phyloP scores from a whole-genome alignment of 2,329 filamentous ascomycete genomes.

The Phialophora tarda region DNA sequence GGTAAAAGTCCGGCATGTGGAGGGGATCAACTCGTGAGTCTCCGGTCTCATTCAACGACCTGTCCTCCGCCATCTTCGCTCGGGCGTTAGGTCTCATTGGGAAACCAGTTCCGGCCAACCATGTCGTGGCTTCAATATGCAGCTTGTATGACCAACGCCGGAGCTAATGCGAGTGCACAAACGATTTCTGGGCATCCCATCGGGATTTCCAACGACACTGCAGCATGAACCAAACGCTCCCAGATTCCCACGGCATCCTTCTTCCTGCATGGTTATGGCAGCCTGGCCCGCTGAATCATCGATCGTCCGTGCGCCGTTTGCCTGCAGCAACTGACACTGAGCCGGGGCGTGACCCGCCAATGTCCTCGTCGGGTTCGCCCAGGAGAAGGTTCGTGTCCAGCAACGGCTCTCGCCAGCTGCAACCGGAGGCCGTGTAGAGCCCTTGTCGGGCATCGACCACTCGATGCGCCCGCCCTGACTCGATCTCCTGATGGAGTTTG shows the following conservation, averaged over 20 bases:
- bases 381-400: slow-evolving; percentile 18
- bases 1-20: too few relatives aligned
- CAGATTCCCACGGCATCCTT: neutral
- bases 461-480: slow-evolving; percentile 27
- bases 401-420: slow-evolving; percentile 38
- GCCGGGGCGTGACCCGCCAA: slow-evolving; percentile 8
- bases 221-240: neutral
- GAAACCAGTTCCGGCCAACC: slow-evolving; percentile 21
- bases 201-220: neutral
- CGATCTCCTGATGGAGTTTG: slow-evolving; percentile 33
- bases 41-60: neutral
- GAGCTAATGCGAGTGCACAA: slow-evolving; percentile 3
- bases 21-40: too few relatives aligned
- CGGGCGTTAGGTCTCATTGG: slow-evolving; percentile 5
- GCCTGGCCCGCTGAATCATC: slow-evolving; percentile 13
- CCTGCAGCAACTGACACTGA: slow-evolving; percentile 17
- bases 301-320: slow-evolving; percentile 28
- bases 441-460: slow-evolving; percentile 32
- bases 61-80: neutral
- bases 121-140: neutral
- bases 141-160: neutral
- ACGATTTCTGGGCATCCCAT: slow-evolving; percentile 3
- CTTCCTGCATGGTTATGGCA: neutral
- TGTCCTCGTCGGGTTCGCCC: slow-evolving; percentile 15
- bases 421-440: slow-evolving; percentile 35